A percentile compares a stretch with the other conserved stretches of the same genome.
Evolutionary conservation across 2,329 filamentous ascomycete genomes (phyloP).

Genomic region (Neopestalotiopsis sp.): DNA sequence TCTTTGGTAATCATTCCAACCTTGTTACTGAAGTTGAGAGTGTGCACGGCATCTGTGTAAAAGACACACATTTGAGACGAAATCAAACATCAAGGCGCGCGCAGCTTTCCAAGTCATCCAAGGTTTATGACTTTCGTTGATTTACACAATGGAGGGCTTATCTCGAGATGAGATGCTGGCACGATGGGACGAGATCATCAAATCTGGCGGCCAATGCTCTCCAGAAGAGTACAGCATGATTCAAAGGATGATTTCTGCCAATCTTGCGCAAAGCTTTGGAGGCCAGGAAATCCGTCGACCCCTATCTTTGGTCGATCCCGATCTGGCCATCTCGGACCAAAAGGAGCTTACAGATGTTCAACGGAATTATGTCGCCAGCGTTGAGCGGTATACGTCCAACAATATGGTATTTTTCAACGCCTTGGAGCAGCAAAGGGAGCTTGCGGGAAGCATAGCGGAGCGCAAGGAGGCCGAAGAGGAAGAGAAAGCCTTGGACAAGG

Average conservation of each 20-base stretch:
- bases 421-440: slow-evolving; percentile 24
- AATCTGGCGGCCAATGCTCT: neutral
- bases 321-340: slow-evolving; percentile 39
- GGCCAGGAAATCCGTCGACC: slow-evolving; percentile 48
- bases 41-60: no score
- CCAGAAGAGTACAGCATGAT: slow-evolving; percentile 60
- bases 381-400: slow-evolving; percentile 57
- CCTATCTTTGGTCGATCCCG: slow-evolving; percentile 52
- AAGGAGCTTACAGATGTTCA: slow-evolving; percentile 52
- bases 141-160: neutral
- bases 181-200: slow-evolving; percentile 26
- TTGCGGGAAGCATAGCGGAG: slow-evolving; percentile 41
- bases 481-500: slow-evolving; percentile 24
- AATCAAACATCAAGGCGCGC: neutral
- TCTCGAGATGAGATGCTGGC: slow-evolving; percentile 28
- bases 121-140: neutral
- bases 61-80: neutral
- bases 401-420: slow-evolving; percentile 49
- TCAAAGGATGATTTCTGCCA: slow-evolving; percentile 57
- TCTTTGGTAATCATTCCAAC: neutral
- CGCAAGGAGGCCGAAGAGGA: slow-evolving; percentile 29
- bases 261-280: slow-evolving; percentile 54
- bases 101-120: neutral
- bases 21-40: neutral
- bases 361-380: slow-evolving; percentile 59